A percentile compares a stretch with the other conserved stretches of the same genome.
Conservation (phyloP, 2,329 filamentous ascomycete species). For the Eurotiales sp. region DNA sequence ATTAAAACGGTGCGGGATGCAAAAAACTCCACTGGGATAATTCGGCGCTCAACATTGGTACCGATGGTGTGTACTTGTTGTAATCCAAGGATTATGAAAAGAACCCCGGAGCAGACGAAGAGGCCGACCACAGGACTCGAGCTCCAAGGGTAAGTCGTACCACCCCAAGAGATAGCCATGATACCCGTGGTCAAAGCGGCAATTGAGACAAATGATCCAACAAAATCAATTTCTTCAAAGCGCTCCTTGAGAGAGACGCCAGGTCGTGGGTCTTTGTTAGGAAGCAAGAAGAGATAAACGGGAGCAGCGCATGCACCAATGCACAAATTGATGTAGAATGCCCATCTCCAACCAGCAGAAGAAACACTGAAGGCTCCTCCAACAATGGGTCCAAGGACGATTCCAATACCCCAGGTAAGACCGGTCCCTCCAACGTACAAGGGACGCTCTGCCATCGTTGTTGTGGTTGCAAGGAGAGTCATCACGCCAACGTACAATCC, state of each 20-base stretch:
- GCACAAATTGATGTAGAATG: constrained; percentile 52
- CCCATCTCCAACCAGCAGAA: constrained; percentile 25
- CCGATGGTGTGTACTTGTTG: constrained; percentile 43
- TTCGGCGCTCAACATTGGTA: constrained; percentile 40
- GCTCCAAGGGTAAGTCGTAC: constrained; percentile 47
- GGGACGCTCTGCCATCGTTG: constrained; percentile 22
- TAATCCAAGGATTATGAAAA: constrained; percentile 42
- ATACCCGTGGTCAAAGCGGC: constrained; percentile 39
- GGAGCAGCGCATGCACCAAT: constrained; percentile 43
- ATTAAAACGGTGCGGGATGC: constrained; percentile 35
- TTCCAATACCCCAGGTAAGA: constrained; percentile 33
- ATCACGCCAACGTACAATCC: constrained; percentile 32
- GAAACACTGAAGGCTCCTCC: constrained; percentile 33
- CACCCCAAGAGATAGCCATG: constrained; percentile 51
- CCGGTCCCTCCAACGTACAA: constrained; percentile 32
- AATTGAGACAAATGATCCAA: constrained; percentile 43
- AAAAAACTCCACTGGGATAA: constrained; percentile 51
- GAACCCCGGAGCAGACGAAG: constrained; percentile 45
- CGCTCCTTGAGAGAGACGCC: constrained; percentile 19
- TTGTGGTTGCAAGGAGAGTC: constrained; percentile 24
- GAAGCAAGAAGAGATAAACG: constrained; percentile 43
- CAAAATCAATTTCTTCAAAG: constrained; percentile 37
- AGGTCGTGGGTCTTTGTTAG: constrained; percentile 20
- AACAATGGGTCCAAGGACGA: constrained; percentile 36
- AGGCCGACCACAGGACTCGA: constrained; percentile 43